A percentile compares a stretch with the other conserved stretches of the same genome.
Conservation (phyloP, 495 filamentous ascomycete genomes). For the Barbatosphaeria neglecta region DNA sequence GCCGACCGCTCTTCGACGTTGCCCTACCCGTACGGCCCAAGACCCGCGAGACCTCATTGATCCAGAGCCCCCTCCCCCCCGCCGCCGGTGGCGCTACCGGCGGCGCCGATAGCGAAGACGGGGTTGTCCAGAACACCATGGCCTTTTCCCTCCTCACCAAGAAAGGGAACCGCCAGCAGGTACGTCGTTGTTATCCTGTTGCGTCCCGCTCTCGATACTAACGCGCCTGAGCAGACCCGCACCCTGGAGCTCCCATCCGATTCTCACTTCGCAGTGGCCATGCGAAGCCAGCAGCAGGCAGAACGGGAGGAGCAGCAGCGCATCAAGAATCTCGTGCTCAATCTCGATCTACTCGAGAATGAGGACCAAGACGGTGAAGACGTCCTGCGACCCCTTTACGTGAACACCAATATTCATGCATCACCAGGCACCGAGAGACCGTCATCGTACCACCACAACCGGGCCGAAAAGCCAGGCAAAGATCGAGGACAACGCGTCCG, state of each 20-base stretch:
- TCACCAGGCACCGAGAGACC: constrained; percentile 37
- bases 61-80: no score
- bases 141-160: constrained; percentile 94
- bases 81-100: no score
- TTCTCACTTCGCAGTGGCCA: constrained; percentile 85
- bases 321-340: constrained; percentile 94
- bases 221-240: constrained; percentile 51
- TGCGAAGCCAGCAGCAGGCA: constrained; percentile 89
- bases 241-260: constrained; percentile 91
- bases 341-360: constrained; percentile 80
- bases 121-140: constrained; percentile 47
- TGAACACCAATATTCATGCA: constrained; percentile 35
- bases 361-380: constrained; percentile 62
- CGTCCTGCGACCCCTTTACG: constrained; percentile 21
- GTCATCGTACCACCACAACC: constrained; percentile 31
- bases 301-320: constrained; percentile 94
- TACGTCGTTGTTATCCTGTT: constrained; percentile 20
- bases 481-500: constrained; percentile 75
- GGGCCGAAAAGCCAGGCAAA: constrained; percentile 56
- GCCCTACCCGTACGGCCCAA: constrained; percentile 79
- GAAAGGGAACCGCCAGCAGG: constrained; percentile 90
- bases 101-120: constrained; percentile 37
- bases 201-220: not conserved
- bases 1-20: constrained; percentile 87
- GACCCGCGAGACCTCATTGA: constrained; percentile 40